phyloP scores from a whole-genome alignment of 176 grass and related monocot species.

The Pharus latifolius region DNA sequence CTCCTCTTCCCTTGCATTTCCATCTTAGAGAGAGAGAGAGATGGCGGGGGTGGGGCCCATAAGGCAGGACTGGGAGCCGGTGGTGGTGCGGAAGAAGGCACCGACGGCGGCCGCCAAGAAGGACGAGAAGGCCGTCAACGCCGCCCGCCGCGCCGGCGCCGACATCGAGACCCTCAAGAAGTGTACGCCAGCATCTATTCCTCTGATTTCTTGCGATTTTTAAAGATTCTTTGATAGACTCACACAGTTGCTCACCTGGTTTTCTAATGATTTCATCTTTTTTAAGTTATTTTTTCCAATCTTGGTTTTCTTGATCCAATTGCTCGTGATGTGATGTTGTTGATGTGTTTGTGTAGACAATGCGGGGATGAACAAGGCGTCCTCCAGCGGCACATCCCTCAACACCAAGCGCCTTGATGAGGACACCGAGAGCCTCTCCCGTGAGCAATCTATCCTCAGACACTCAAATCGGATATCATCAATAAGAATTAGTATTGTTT shows the following conservation, averaged over 20 bases:
- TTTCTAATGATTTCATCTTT: neutral
- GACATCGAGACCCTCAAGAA: conserved; percentile 76
- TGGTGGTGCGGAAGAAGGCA: conserved; percentile 79
- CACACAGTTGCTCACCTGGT: neutral
- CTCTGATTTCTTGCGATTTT: neutral
- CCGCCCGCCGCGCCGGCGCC: conserved; percentile 63
- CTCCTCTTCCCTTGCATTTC: neutral
- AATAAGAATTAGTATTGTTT: too few relatives aligned
- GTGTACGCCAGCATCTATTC: conserved; percentile 39
- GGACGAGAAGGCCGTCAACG: conserved; percentile 82
- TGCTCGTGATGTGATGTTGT: neutral
- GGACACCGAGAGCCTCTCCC: conserved; percentile 58
- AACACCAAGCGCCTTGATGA: conserved; percentile 71
- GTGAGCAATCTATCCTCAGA: conserved; percentile 20
- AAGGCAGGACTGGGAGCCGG: conserved; percentile 76
- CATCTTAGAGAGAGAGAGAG: neutral
- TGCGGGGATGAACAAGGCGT: conserved; percentile 61
- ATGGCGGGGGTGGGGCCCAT: conserved; percentile 65
- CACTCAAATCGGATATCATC: too few relatives aligned
- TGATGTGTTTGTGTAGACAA: conserved; percentile 29
- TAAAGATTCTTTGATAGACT: too few relatives aligned
- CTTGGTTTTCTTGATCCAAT: neutral
- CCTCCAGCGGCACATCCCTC: conserved; percentile 54
- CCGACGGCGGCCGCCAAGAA: conserved; percentile 59
- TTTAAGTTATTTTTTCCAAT: neutral